Evolutionary conservation across 140 eudicot species (phyloP), one percentile per base, ranked within the genome.

Genomic region (Stevia rebaudiana): DNA sequence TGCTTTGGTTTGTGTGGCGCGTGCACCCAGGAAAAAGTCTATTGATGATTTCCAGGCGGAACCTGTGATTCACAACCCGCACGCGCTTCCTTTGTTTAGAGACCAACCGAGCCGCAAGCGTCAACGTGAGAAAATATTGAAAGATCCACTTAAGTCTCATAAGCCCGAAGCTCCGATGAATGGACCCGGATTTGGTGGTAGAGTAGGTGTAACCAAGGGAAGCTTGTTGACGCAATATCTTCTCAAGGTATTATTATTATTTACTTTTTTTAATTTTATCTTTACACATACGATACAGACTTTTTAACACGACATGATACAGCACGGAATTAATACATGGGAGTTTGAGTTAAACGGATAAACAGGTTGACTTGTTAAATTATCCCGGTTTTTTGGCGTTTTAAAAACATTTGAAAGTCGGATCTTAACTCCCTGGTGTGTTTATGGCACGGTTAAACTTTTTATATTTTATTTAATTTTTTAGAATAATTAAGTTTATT

Each of bases 41-140:
- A 54, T 88, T 8, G 99, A 94, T 65, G 99, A 94, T 80, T 94
- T 85, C 37, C 86, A 81, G 77, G 86, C 85, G 46, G 78, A 86
- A 23, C 97, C 97, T 1, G 77, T 81, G 11, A 83, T 94, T 53
- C 99, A 94, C 82, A 94, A 88, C 80, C 99, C 99, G 15, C 99
- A 94, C 57, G 97, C 99, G 41, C 84, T 94, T 15, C 99, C 99
- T n/a, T 53, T 94, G 36, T 88, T 94, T 64, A 94, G 99, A 78
- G 99, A 94, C 70, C 97, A 85, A 64, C 99, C 99, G 10, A 88
- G 97, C 72, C 95, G 99, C 15, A 94, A 94, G 71, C 92, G 99
- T 52, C 99, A 94, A 57, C 86, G 94, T 3, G 97, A 94, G 74
- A 94, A 94, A 54, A 82, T 79, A 30, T 69, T 94, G 86, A 94